Evolutionary conservation across 257 asterid genomes (phyloP).

Genomic region (Parsonsia alboflavescens): DNA sequence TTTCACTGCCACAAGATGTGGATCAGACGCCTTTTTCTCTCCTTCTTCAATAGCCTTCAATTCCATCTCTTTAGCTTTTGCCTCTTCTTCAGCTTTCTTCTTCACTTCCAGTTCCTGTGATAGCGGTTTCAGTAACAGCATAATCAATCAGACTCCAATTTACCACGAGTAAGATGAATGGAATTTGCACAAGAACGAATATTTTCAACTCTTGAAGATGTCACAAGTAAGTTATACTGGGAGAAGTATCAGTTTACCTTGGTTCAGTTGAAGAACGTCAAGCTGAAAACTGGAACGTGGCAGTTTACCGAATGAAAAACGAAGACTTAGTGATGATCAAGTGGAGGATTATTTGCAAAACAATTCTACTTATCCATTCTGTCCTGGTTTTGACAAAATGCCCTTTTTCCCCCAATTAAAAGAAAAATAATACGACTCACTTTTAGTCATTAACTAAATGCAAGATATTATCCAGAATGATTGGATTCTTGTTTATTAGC

Average conservation of each 20-base stretch:
- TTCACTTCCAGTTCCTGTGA: slow-evolving; percentile 62
- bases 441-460: too few species aligned
- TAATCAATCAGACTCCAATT: slow-evolving; percentile 7
- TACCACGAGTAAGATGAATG: neutral
- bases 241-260: neutral
- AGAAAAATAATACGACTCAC: neutral
- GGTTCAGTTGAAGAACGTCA: neutral
- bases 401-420: neutral
- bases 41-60: slow-evolving; percentile 54
- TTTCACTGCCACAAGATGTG: slow-evolving; percentile 63
- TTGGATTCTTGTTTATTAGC: neutral
- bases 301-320: neutral
- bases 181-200: neutral
- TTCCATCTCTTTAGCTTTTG: slow-evolving; percentile 79
- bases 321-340: neutral
- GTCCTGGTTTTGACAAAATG: neutral
- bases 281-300: neutral
- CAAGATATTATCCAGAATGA: neutral
- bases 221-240: neutral
- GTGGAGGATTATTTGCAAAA: neutral
- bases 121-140: slow-evolving; percentile 3
- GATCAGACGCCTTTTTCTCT: slow-evolving; percentile 44
- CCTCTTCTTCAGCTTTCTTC: slow-evolving; percentile 86
- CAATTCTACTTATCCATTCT: neutral
- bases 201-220: neutral